Conservation (phyloP, 2,329 filamentous ascomycete species). For the Malbranchea cinnamomea region DNA sequence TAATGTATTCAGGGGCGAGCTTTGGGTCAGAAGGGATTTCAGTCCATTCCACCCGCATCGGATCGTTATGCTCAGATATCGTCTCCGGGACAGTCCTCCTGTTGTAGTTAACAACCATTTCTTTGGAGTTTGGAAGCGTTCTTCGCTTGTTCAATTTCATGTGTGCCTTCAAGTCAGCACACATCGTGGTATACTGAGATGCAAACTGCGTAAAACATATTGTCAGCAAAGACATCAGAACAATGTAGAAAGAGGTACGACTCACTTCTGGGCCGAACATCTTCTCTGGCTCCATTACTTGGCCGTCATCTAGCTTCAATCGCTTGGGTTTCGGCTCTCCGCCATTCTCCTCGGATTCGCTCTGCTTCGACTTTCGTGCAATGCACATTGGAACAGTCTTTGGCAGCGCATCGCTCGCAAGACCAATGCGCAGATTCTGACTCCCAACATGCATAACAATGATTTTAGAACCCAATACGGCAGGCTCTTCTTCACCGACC, state of each 20-base stretch:
- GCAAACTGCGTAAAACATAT: slow-evolving; percentile 34
- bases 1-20: slow-evolving; percentile 61
- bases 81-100: slow-evolving; percentile 66
- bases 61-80: slow-evolving; percentile 90
- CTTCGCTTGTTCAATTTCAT: slow-evolving; percentile 92
- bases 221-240: slow-evolving; percentile 4
- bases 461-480: slow-evolving; percentile 68
- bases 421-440: slow-evolving; percentile 84
- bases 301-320: slow-evolving; percentile 41
- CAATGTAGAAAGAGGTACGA: neutral
- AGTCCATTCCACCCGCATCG: slow-evolving; percentile 89
- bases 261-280: slow-evolving; percentile 75
- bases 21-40: slow-evolving; percentile 48
- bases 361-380: slow-evolving; percentile 60
- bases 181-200: slow-evolving; percentile 62
- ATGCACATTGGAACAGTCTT: slow-evolving; percentile 91
- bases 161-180: slow-evolving; percentile 69
- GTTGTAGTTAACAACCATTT: slow-evolving; percentile 90
- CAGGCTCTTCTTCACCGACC: slow-evolving; percentile 39
- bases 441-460: slow-evolving; percentile 93
- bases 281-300: slow-evolving; percentile 47
- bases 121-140: slow-evolving; percentile 92
- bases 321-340: slow-evolving; percentile 62
- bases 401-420: slow-evolving; percentile 89
- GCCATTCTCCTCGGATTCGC: slow-evolving; percentile 70